Evolutionary conservation across 2,329 filamentous ascomycete genomes (phyloP).

Genomic region (Diaporthe destruens): DNA sequence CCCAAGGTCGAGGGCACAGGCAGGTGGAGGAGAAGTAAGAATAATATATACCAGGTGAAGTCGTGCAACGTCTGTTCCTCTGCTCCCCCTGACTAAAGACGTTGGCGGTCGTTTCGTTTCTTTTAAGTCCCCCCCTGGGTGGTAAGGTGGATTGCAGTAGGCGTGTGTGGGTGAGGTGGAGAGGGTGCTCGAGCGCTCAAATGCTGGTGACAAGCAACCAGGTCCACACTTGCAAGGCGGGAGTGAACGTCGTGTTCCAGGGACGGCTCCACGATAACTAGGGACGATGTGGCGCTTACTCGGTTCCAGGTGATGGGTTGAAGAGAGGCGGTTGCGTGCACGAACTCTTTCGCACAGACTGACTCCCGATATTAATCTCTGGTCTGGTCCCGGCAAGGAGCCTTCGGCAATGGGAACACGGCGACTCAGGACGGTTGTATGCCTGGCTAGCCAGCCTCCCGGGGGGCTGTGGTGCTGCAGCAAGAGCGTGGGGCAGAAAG

Average conservation of each 20-base stretch:
- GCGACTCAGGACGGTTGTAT: slow-evolving; percentile 7
- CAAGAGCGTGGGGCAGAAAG: background rate
- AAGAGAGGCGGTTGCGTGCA: slow-evolving; percentile 26
- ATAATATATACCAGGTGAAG: slow-evolving; percentile 33
- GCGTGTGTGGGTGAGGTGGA: slow-evolving; percentile 32
- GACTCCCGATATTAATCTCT: slow-evolving; percentile 20
- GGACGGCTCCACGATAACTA: slow-evolving; percentile 30
- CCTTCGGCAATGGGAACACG: slow-evolving; percentile 20
- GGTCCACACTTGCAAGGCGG: slow-evolving; percentile 30
- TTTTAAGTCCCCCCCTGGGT: slow-evolving; percentile 28
- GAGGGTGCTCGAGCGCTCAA: slow-evolving; percentile 29
- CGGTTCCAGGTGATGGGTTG: slow-evolving; percentile 31
- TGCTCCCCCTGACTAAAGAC: slow-evolving; percentile 32
- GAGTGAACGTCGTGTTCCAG: slow-evolving; percentile 30
- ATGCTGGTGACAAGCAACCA: slow-evolving; percentile 31
- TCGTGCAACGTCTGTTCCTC: slow-evolving; percentile 34
- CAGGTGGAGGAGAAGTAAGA: slow-evolving; percentile 28
- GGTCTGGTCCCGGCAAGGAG: slow-evolving; percentile 16
- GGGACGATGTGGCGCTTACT: slow-evolving; percentile 33
- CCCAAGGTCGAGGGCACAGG: slow-evolving; percentile 19
- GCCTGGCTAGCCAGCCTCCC: background rate
- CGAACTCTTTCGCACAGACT: slow-evolving; percentile 34
- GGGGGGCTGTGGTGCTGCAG: slow-evolving; percentile 5
- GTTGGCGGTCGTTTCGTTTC: slow-evolving; percentile 35
- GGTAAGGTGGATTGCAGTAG: slow-evolving; percentile 30